Evolutionary conservation across 805 yeast species (phyloP), one percentile per base, ranked within the genome.

Genomic region (Candida golubevii): DNA sequence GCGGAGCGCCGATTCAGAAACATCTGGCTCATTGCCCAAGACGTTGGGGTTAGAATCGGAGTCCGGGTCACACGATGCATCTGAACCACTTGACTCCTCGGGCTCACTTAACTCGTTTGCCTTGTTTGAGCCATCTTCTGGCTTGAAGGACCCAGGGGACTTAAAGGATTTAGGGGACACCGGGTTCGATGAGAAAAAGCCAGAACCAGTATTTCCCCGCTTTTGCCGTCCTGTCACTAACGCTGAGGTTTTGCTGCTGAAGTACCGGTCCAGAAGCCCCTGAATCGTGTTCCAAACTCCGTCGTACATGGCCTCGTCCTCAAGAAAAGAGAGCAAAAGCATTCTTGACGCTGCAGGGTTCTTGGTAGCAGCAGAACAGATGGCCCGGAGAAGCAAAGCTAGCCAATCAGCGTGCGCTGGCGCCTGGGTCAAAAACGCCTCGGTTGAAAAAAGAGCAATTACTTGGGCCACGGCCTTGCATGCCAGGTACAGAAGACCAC

Each of bases 371-470:
- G 80, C 71, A 23, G 76, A 77, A 39, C 81, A 70, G 4, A 83
- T 59, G 1, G 85, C 66, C 41, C 85, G 67, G 6, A 83, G 49
- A n/a, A 85, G 34, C 10, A 85, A 59, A 0, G 89, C 82, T 27
- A 85, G 57, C 33, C 77, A 57, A 49, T 83, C 88, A 7, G 79
- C 57, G 52, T 83, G 76, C 43, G 67, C 53, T 9, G 71, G 55
- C 38, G 63, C 62, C n/a, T 63, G 73, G 4, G 60, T 48, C 29
- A 78, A 50, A 43, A 70, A 70, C 2, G 49, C 47, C 32, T 59
- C 50, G 2, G 66, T 48, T 0, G 79, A 67, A 41, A 74, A 67
- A 37, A 62, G 69, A 4, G 53, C 47, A 4, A 78, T 49, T 33
- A 77, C 50, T 45, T 78, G 79, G 12, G 77, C 59, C 18, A 85